Base-by-base conservation (phyloP, 768 basidiomycete species). In the button mushroom (Agaricus bisporus) region DNA sequence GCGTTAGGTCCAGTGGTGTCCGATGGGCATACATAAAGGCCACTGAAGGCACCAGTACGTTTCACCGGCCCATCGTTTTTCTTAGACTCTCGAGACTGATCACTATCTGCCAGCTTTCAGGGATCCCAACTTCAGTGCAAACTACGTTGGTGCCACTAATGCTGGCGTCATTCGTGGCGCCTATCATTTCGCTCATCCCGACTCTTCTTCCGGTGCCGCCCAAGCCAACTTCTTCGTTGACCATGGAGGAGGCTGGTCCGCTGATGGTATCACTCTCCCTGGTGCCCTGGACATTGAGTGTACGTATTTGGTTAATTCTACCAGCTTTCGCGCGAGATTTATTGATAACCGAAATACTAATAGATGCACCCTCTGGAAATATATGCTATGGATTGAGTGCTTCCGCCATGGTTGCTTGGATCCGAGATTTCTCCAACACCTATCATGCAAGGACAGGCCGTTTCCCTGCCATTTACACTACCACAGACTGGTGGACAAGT, bases 11-110 rank as follows among this genome's bases (percentile, higher is more conserved):
- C 11, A 78, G 78, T 55, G 83, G 80, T 3, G 63, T 83, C 29
- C 53, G 68, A 11, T 86, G 83, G 59, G 79, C 68, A 2, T 85
- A 74, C 61, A 84, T 86, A 74, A 86, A 85, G 62, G 84, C 83
- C 8, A 86, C 83, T 2, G 83, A 86, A 62, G 78, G 78, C 8
- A 81, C 72, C n/a, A 61, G 80, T 81, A 47, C 52, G 70, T 60
- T 11, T 42, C 11, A 17, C 26, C 39, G 15, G 18, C n/a, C 1
- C 25, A 20, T 5, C 8, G 17, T 22, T 46, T 10, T 15, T 2
- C 5, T 14, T 32, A 39, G 35, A 15, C 29, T 32, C 26, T 3
- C 9, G 4, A 43, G 15, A 28, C 3, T 36, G 46, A 25, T 28
- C 15, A 17, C 18, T 29, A 22, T 51, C 41, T 20, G 32, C 17